These are phyloP conservation scores for Daldinia sp. DNA, from an alignment of 2,329 filamentous ascomycete genomes.

Conservation along the genomic window DNA sequence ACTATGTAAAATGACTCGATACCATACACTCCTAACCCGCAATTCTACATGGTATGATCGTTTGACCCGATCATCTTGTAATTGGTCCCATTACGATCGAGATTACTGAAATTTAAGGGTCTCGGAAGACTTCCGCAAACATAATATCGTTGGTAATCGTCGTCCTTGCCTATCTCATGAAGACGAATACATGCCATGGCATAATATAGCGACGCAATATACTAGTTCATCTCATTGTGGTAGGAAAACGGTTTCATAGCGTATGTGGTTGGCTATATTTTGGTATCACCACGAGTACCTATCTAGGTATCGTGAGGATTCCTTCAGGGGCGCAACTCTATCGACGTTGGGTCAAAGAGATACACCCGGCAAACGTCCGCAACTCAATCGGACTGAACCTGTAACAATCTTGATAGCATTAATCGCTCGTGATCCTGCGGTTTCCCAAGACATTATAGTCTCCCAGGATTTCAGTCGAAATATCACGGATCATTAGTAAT, in stretches of 20 bases:
- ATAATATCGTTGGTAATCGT: not conserved
- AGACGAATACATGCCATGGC: not conserved
- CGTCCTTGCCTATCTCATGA: not conserved
- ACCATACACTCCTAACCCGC: conserved; percentile 6
- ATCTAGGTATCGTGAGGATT: not conserved
- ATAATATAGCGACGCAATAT: not conserved
- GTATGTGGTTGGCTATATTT: not conserved
- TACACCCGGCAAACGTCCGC: conserved; percentile 17
- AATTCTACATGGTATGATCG: not conserved
- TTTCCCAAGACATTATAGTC: not conserved
- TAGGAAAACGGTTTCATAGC: not conserved
- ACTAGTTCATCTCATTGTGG: not conserved
- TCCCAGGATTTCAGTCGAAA: not conserved
- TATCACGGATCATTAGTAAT: not conserved
- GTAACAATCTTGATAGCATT: conserved; percentile 9
- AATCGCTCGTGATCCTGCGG: conserved; percentile 9
- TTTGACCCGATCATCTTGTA: not conserved
- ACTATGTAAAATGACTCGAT: conserved; percentile 6
- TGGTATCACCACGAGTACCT: not conserved
- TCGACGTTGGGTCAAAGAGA: not conserved
- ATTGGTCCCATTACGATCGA: conserved; percentile 10
- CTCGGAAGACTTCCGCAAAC: not conserved
- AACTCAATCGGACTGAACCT: conserved; percentile 22
- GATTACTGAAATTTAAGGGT: not conserved
- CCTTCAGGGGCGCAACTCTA: not conserved